Evolutionary conservation across 2,329 filamentous ascomycete genomes (phyloP).

Genomic region (Tolypocladium cylindrosporum): DNA sequence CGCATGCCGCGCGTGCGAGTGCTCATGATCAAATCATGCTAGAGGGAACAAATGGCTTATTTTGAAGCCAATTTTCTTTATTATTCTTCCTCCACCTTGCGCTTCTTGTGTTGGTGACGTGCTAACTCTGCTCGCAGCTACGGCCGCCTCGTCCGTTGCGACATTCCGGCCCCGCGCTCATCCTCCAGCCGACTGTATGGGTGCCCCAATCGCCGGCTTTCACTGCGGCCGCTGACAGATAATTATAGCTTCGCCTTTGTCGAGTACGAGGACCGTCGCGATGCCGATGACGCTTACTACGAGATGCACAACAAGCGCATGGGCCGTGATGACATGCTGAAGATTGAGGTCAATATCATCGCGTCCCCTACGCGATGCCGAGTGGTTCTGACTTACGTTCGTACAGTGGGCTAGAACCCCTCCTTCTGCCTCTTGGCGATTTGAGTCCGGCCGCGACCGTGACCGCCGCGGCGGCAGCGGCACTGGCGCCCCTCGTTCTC

Average conservation of each 20-base stretch:
- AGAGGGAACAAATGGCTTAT: slow-evolving; percentile 1
- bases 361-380: neutral
- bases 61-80: neutral
- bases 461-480: slow-evolving; percentile 42
- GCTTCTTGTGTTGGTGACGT: slow-evolving; percentile 22
- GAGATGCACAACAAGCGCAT: slow-evolving; percentile 99
- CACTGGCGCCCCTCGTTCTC: slow-evolving; percentile 38
- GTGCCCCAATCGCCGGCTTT: neutral
- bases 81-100: slow-evolving; percentile 4
- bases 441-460: slow-evolving; percentile 80
- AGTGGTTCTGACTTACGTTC: slow-evolving; percentile 2
- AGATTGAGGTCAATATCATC: slow-evolving; percentile 71
- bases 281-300: slow-evolving; percentile 97
- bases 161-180: slow-evolving; percentile 92
- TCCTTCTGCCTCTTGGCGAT: slow-evolving; percentile 95
- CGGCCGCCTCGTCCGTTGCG: slow-evolving; percentile 93
- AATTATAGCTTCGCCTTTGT: slow-evolving; percentile 79
- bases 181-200: slow-evolving; percentile 92
- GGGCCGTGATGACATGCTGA: slow-evolving; percentile 86
- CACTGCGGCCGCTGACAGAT: neutral
- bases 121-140: slow-evolving; percentile 57
- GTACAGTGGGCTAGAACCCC: slow-evolving; percentile 95
- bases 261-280: slow-evolving; percentile 95
- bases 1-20: slow-evolving; percentile 10
- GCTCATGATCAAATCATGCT: slow-evolving; percentile 5